These are phyloP conservation scores for Achaetomium macrosporum DNA, from an alignment of 2,329 filamentous ascomycete species.

Conservation along the genomic window DNA sequence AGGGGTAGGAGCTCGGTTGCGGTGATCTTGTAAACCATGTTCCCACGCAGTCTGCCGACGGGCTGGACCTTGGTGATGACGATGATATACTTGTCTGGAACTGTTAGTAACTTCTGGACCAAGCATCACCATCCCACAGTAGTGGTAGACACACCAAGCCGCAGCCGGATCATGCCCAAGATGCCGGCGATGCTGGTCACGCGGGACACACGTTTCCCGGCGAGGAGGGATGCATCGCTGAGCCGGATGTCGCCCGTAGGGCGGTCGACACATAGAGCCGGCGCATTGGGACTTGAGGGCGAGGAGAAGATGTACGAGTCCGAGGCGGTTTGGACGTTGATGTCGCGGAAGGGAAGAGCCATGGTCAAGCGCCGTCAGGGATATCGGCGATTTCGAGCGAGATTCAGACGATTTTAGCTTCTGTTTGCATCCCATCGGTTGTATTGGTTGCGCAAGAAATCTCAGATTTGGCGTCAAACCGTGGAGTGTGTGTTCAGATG, in stretches of 20 bases:
- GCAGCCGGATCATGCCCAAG: slow-evolving; percentile 85
- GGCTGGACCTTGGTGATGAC: slow-evolving; percentile 91
- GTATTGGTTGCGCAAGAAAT: background rate
- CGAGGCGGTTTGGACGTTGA: slow-evolving; percentile 89
- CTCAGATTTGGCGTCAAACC: background rate
- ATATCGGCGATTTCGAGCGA: background rate
- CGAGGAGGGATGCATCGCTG: slow-evolving; percentile 69
- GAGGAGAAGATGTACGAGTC: slow-evolving; percentile 96
- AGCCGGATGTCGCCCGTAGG: slow-evolving; percentile 87
- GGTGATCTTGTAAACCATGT: slow-evolving; percentile 92
- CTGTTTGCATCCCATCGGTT: slow-evolving; percentile 2
- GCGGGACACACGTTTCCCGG: slow-evolving; percentile 62
- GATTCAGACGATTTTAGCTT: background rate
- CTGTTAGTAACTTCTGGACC: slow-evolving; percentile 1
- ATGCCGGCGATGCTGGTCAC: slow-evolving; percentile 95
- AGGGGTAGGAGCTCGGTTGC: slow-evolving; percentile 90
- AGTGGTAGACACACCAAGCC: slow-evolving; percentile 65
- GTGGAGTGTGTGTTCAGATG: background rate
- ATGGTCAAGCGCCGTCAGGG: slow-evolving; percentile 21
- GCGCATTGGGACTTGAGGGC: slow-evolving; percentile 83
- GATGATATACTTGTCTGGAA: slow-evolving; percentile 84
- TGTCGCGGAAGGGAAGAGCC: slow-evolving; percentile 77
- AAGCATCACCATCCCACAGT: background rate
- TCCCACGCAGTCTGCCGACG: slow-evolving; percentile 84
- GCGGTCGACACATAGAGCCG: slow-evolving; percentile 81